phyloP scores from a whole-genome alignment of 176 grass and related monocot species.

The Triticum urartu region DNA sequence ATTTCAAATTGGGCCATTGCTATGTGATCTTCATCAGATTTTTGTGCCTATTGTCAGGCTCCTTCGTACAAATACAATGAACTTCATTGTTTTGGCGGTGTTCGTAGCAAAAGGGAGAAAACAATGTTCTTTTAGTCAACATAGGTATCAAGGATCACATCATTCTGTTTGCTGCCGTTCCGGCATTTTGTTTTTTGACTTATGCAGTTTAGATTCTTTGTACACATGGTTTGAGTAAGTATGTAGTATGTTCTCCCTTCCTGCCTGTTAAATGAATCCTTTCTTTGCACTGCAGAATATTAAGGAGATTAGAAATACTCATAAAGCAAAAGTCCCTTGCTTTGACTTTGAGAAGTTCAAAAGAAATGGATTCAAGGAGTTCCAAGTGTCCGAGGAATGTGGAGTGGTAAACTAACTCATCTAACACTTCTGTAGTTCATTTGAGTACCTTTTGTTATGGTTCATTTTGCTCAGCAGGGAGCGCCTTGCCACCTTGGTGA shows the following conservation, averaged over 20 bases:
- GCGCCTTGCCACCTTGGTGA: background rate
- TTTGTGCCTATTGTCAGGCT: background rate
- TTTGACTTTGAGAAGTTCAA: slow-evolving; percentile 94
- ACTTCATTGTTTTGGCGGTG: background rate
- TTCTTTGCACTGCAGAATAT: slow-evolving; percentile 76
- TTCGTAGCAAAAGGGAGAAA: background rate
- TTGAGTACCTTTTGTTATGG: slow-evolving; percentile 38
- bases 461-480: slow-evolving; percentile 21
- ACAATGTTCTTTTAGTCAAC: background rate
- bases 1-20: background rate
- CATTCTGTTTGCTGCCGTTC: background rate
- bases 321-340: slow-evolving; percentile 87
- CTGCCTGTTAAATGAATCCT: slow-evolving; percentile 1
- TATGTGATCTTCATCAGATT: background rate
- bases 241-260: background rate
- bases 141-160: background rate
- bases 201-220: background rate
- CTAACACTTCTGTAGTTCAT: background rate
- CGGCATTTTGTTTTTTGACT: background rate
- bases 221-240: background rate
- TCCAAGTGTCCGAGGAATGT: slow-evolving; percentile 96
- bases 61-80: background rate
- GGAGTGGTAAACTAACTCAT: slow-evolving; percentile 78
- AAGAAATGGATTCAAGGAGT: slow-evolving; percentile 85
- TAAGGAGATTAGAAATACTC: slow-evolving; percentile 77